A percentile compares a stretch with the other conserved stretches of the same genome.
These are phyloP conservation scores for Trichoderma virens DNA, from an alignment of 495 filamentous ascomycete genomes.

Conservation along the genomic window DNA sequence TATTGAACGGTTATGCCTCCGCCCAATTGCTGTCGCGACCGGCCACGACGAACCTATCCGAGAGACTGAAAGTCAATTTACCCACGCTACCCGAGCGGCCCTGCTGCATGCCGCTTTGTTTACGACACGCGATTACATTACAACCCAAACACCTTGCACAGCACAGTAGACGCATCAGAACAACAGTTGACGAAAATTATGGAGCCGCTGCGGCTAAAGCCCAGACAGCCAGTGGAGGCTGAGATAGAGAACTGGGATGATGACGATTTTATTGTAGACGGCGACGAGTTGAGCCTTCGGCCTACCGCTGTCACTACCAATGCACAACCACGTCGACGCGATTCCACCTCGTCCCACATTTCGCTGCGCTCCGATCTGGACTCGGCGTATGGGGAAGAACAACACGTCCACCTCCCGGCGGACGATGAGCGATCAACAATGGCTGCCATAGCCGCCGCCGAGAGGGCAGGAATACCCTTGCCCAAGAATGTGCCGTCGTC, in stretches of 20 bases:
- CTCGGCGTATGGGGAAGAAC: conserved; percentile 68
- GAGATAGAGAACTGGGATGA: conserved; percentile 84
- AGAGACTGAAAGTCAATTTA: background rate
- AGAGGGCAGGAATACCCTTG: conserved; percentile 84
- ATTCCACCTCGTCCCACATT: conserved; percentile 68
- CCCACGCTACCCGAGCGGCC: conserved; percentile 3
- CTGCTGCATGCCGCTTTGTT: conserved; percentile 6
- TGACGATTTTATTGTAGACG: conserved; percentile 69
- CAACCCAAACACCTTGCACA: background rate
- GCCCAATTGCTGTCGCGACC: conserved; percentile 5
- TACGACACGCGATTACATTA: conserved; percentile 9
- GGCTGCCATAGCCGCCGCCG: conserved; percentile 80
- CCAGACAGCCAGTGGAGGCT: conserved; percentile 46
- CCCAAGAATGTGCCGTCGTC: conserved; percentile 84
- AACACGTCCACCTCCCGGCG: conserved; percentile 68
- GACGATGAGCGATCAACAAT: conserved; percentile 72
- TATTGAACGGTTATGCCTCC: conserved; percentile 7
- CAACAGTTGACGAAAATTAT: conserved; percentile 25
- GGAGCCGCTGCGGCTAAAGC: conserved; percentile 51
- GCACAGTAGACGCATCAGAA: background rate
- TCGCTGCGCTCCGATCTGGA: conserved; percentile 77
- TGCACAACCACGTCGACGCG: conserved; percentile 48
- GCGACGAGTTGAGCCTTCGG: conserved; percentile 58
- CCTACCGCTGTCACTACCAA: conserved; percentile 52
- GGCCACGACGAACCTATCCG: conserved; percentile 1